Conservation (phyloP, 495 filamentous ascomycete species). For the Penicillium mononematosum region DNA sequence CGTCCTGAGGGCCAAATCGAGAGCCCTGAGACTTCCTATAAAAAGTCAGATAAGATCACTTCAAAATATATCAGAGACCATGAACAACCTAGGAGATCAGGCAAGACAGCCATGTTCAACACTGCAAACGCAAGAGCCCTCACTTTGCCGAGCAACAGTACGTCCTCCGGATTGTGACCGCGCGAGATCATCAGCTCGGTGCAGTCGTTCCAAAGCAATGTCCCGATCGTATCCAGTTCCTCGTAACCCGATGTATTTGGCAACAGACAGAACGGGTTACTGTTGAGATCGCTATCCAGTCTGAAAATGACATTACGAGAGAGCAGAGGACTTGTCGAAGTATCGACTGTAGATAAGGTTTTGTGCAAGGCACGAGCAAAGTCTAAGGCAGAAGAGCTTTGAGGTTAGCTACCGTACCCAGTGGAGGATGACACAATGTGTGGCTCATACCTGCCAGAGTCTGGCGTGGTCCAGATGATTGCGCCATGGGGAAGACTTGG, state of each 20-base stretch:
- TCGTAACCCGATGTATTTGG: not conserved
- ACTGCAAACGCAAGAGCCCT: slow-evolving; percentile 65
- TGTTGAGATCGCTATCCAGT: not conserved
- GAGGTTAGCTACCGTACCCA: not conserved
- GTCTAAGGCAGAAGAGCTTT: not conserved
- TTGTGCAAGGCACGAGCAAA: not conserved
- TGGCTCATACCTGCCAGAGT: not conserved
- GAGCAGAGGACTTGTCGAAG: not conserved
- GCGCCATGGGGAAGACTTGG: not conserved
- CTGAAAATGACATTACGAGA: not conserved
- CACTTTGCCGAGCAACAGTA: not conserved
- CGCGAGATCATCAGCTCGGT: slow-evolving; percentile 5
- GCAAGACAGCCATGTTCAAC: slow-evolving; percentile 53
- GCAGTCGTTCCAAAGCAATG: slow-evolving; percentile 37
- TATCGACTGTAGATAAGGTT: not conserved
- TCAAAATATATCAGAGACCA: not conserved
- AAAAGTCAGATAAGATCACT: not conserved
- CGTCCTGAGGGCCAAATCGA: slow-evolving; percentile 67
- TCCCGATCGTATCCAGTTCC: slow-evolving; percentile 35
- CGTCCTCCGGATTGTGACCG: not conserved
- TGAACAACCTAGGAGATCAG: not conserved
- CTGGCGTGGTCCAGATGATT: not conserved
- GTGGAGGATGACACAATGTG: not conserved
- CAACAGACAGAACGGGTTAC: not conserved
- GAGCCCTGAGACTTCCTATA: slow-evolving; percentile 53